These are phyloP conservation scores for Suillus cothurnatus DNA, from an alignment of 768 basidiomycete genomes.

Conservation along the genomic window DNA sequence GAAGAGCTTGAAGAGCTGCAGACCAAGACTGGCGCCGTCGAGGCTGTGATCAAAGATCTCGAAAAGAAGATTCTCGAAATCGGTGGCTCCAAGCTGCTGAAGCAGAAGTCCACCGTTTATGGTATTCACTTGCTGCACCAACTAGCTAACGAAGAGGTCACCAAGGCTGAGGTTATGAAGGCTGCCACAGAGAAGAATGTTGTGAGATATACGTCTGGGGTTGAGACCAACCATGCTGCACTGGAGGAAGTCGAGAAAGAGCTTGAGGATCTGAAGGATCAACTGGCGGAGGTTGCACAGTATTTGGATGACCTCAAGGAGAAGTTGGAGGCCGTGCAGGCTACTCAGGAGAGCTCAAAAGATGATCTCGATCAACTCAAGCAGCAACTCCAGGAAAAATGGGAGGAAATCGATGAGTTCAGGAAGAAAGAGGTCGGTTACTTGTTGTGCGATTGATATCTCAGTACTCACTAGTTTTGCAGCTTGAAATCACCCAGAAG, in stretches of 20 bases:
- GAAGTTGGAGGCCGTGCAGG: conserved; percentile 77
- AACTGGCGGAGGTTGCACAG: conserved; percentile 56
- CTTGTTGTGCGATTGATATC: not conserved
- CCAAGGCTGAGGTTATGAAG: conserved; percentile 90
- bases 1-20: conserved; percentile 70
- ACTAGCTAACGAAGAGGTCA: conserved; percentile 86
- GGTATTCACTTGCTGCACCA: conserved; percentile 84
- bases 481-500: conserved; percentile 82
- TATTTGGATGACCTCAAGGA: conserved; percentile 64
- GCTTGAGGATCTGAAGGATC: conserved; percentile 57
- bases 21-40: conserved; percentile 65
- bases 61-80: conserved; percentile 93
- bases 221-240: conserved; percentile 54
- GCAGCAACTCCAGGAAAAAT: conserved; percentile 73
- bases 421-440: conserved; percentile 74
- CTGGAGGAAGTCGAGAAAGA: conserved; percentile 70
- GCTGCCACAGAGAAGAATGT: conserved; percentile 87
- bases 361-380: conserved; percentile 83
- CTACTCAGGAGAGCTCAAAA: conserved; percentile 75
- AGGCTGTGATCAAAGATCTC: conserved; percentile 78
- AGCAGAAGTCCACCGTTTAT: conserved; percentile 90
- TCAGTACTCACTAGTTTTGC: conserved; percentile 14
- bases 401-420: conserved; percentile 77
- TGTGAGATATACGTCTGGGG: conserved; percentile 58
- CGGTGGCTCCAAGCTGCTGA: conserved; percentile 84